A percentile compares a stretch with the other conserved stretches of the same genome.
Evolutionary conservation across 2,329 filamentous ascomycete species (phyloP).

Genomic region (Allantophomopsis cytisporea): DNA sequence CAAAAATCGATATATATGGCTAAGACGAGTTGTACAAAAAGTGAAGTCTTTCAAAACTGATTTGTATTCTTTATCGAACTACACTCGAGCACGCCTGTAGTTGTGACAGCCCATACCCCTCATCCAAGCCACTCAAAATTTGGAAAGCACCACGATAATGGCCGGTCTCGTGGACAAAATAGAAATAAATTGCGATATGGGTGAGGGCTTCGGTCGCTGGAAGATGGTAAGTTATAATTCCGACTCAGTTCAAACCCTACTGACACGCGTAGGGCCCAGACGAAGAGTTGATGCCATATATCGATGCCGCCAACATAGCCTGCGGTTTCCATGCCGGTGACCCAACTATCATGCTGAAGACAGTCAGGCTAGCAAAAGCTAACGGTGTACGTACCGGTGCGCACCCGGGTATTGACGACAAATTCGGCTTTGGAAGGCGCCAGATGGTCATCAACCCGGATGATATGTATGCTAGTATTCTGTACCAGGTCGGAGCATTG

Average conservation of each 20-base stretch:
- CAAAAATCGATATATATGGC: no score
- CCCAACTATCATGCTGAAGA: conserved; percentile 49
- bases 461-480: conserved; percentile 39
- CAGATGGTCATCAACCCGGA: conserved; percentile 43
- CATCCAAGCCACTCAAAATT: no score
- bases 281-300: conserved; percentile 43
- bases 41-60: no score
- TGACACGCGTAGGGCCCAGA: conserved; percentile 31
- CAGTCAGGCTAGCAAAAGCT: conserved; percentile 40
- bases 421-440: conserved; percentile 49
- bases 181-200: conserved; percentile 37
- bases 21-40: no score
- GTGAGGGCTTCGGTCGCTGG: conserved; percentile 34
- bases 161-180: conserved; percentile 6
- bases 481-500: conserved; percentile 52
- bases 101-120: no score
- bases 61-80: no score
- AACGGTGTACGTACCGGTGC: conserved; percentile 44
- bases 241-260: not conserved
- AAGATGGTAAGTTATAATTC: conserved; percentile 18
- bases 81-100: no score
- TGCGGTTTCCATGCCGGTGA: conserved; percentile 48
- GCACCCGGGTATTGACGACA: conserved; percentile 50
- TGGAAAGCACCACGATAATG: conserved; percentile 1
- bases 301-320: conserved; percentile 49